Evolutionary conservation across 257 asterid species (phyloP), one percentile per base, ranked within the genome.

Genomic region (Nicotiana obtusifolia): DNA sequence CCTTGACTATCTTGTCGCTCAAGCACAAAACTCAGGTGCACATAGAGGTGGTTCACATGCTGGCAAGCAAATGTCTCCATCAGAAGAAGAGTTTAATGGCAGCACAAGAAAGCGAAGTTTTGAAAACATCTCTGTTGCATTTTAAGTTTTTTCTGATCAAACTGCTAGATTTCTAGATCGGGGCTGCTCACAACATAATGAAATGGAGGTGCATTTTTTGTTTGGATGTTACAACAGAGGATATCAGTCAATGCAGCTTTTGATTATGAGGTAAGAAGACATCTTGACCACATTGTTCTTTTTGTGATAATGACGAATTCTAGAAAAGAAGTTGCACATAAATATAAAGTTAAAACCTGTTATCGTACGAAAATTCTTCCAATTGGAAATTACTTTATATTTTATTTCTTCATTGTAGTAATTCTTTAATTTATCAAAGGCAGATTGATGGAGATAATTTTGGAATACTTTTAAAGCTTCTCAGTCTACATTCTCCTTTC

Each of bases 1-100:
- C 0, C 98, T 95, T 7, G 98, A 95, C 56, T 93, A 90, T 87
- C 84, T 95, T 64, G 86, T 89, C 47, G 78, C 93, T 16, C 93
- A 89, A 81, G 93, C 94, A 0, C 90, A 88, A 22, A 64, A n/a
- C 31, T 44, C 71, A 17, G 91, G 88, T 31, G 76, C 89, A 44
- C 26, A 17, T 16, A 83, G 44, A 68, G 86, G 84, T 80, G 35
- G 89, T 31, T 75, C 90, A 15, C 86, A 76, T 71, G 82, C 80
- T 30, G 88, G 89, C 52, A 78, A 83, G 22, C 83, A 89, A 7
- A 65, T 86, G 0, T 83, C 93, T 2, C 87, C 94, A 19, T 83
- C 93, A 59, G 84, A 81, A 17, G 84, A 78, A 24, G 87, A 86
- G 15, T 77, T 76, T 35, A 82, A 71, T 35, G 26, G 59, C 69